Evolutionary conservation across 2,329 filamentous ascomycete species (phyloP), one percentile per base, ranked within the genome.

Genomic region (Colletotrichum zoysiae): DNA sequence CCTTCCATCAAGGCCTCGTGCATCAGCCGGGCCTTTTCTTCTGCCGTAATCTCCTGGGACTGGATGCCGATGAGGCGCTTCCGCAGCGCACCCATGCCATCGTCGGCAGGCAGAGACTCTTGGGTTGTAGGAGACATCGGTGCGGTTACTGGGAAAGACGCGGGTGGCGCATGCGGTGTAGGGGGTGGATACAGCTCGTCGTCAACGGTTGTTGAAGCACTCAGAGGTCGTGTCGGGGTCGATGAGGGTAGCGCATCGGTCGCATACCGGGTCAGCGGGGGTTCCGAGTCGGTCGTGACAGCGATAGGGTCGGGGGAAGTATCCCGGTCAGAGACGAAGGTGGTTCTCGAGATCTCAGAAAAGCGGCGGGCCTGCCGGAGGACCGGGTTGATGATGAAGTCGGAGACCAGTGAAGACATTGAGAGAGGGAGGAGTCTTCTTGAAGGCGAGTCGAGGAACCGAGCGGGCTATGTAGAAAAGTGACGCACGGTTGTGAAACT

Each of bases 21-120:
- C 81, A 95, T 90, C 76, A 91, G 83, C 71, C 86, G 87, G 33
- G 93, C 93, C 81, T 95, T 95, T 70, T 93, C 90, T 8, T 85
- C 79, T 55, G 86, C 84, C 4, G 87, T 80, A 59, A 91, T 84
- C 33, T 89, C 84, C 75, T 86, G 86, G 35, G 87, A 84, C 78
- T 94, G 92, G 73, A 95, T 92, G 30, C 84, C 84, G 71, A 92
- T 86, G 74, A 96, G 94, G 73, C 89, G 89, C 74, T 84, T 86
- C 76, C 93, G 86, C 76, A 95, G 80, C 66, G 83, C 81, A 23
- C 87, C 85, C 91, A 94, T 95, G 56, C 93, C 93, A 84, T 96
- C 93, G 77, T 95, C 92, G 78, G 92, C 93, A 1, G 93, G 93
- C 51, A 94, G 79, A 51, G 78, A 72, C 57, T 59, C 66, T 60